Evolutionary conservation across 2,329 filamentous ascomycete species (phyloP).

Genomic region (Fusarium duplospermum): DNA sequence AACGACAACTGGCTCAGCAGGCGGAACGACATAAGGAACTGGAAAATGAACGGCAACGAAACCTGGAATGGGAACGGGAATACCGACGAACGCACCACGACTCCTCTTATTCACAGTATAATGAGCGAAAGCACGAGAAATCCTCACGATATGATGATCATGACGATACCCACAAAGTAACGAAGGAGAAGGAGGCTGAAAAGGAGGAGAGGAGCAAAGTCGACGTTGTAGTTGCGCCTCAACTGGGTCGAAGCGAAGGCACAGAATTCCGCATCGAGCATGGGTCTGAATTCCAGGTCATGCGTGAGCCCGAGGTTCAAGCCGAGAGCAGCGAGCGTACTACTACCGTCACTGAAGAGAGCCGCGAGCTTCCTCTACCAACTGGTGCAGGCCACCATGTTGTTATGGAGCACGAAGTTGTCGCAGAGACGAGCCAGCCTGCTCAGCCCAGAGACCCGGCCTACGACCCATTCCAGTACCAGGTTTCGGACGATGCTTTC

Average conservation of each 20-base stretch:
- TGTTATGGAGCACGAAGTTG: slow-evolving; percentile 44
- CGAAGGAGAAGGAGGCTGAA: slow-evolving; percentile 32
- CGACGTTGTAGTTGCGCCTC: slow-evolving; percentile 42
- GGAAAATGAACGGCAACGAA: slow-evolving; percentile 28
- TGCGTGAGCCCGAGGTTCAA: slow-evolving; percentile 34
- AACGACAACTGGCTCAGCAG: slow-evolving; percentile 16
- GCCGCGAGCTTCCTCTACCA: slow-evolving; percentile 41
- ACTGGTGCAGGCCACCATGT: slow-evolving; percentile 45
- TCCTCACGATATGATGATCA: slow-evolving; percentile 49
- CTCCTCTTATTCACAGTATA: slow-evolving; percentile 43
- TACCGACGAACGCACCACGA: slow-evolving; percentile 48
- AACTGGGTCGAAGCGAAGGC: slow-evolving; percentile 40
- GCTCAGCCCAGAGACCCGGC: slow-evolving; percentile 42
- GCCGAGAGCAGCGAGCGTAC: slow-evolving; percentile 41
- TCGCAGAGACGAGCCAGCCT: slow-evolving; percentile 40
- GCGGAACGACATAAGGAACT: slow-evolving; percentile 29
- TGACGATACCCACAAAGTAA: slow-evolving; percentile 45
- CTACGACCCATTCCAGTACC: slow-evolving; percentile 70
- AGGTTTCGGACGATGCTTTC: slow-evolving; percentile 65
- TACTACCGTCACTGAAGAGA: slow-evolving; percentile 42
- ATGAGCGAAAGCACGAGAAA: slow-evolving; percentile 46
- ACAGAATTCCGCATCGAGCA: slow-evolving; percentile 46
- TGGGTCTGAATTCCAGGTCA: slow-evolving; percentile 45
- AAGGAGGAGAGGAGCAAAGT: slow-evolving; percentile 37
- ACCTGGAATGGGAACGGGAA: slow-evolving; percentile 39